Evolutionary conservation across 2,329 filamentous ascomycete species (phyloP), one percentile per base, ranked within the genome.

Genomic region (Hortaea werneckii): DNA sequence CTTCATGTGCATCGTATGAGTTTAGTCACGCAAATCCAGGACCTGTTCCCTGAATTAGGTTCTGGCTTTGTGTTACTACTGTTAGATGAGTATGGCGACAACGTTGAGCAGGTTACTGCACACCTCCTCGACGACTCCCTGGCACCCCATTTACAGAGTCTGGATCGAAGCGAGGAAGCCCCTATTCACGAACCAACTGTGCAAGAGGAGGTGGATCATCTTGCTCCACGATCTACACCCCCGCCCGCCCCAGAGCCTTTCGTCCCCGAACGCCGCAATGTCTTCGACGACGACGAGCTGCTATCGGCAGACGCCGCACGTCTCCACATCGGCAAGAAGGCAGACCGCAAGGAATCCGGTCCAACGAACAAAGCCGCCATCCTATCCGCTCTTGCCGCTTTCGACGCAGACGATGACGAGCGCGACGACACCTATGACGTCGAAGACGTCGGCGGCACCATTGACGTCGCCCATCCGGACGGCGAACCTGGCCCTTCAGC

Each of bases 391-490:
- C 77, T 96, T 2, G 87, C 87, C 11, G 77, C 83, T 0, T 95
- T 96, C 55, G 89, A 96, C 67, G 83, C 83, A 0, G 90, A 96
- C 57, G 92, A 96, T 54, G 92, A 98, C 63, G 92, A 98, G 68
- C 79, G 88, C 32, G 92, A 98, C 64, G 92, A 98, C 63, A 96
- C 90, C 0, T 98, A 98, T 61, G 92, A 98, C 58, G 80, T 83
- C 1, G 87, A 81, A 42, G 92, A 96, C 59, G 87, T 96, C 2
- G 92, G 92, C 32, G 89, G 90, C 20, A 86, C 85, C 0, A 81
- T 95, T 3, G 88, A 95, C 55, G 73, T 75, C 12, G 72, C 69
- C 1, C 67, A 68, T 4, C 64, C 69, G 2, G 71, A 69, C 40
- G 73, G 73, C 37, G 73, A 76, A 40, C 65, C 77, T 5, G 73